These are phyloP conservation scores for Neurospora sp. DNA, from an alignment of 495 filamentous ascomycete species.

Conservation along the genomic window DNA sequence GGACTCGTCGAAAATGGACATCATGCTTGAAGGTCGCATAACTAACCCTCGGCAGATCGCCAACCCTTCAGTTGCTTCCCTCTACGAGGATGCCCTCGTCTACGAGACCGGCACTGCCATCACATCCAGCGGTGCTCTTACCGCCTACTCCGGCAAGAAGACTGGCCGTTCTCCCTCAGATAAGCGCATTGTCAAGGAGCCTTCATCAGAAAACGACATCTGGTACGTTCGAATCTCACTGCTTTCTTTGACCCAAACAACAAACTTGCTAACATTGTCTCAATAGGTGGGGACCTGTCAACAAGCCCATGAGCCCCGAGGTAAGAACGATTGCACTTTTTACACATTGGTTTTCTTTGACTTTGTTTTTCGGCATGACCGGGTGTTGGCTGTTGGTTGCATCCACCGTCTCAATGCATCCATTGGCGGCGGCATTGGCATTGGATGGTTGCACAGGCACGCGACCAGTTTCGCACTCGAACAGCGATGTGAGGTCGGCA, in stretches of 20 bases:
- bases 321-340: slow-evolving; percentile 45
- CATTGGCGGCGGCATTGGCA: neutral
- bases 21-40: slow-evolving; percentile 7
- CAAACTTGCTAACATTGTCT: neutral
- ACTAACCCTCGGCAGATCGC: slow-evolving; percentile 50
- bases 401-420: neutral
- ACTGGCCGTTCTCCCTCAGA: slow-evolving; percentile 93
- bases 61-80: slow-evolving; percentile 80
- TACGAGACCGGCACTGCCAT: slow-evolving; percentile 98
- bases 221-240: slow-evolving; percentile 66
- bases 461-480: neutral
- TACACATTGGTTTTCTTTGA: neutral
- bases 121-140: slow-evolving; percentile 87
- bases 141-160: slow-evolving; percentile 95
- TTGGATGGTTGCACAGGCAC: neutral
- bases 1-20: neutral
- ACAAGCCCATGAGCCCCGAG: slow-evolving; percentile 97
- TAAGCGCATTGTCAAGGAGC: slow-evolving; percentile 94
- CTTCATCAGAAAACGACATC: slow-evolving; percentile 76
- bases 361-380: neutral
- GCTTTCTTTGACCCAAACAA: neutral
- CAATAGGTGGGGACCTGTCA: slow-evolving; percentile 63
- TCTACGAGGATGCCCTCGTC: slow-evolving; percentile 98
- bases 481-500: neutral
- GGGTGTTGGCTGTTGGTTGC: neutral